Base-by-base conservation (phyloP, 352 stramenopile genomes). In the Pythium coloratum region DNA sequence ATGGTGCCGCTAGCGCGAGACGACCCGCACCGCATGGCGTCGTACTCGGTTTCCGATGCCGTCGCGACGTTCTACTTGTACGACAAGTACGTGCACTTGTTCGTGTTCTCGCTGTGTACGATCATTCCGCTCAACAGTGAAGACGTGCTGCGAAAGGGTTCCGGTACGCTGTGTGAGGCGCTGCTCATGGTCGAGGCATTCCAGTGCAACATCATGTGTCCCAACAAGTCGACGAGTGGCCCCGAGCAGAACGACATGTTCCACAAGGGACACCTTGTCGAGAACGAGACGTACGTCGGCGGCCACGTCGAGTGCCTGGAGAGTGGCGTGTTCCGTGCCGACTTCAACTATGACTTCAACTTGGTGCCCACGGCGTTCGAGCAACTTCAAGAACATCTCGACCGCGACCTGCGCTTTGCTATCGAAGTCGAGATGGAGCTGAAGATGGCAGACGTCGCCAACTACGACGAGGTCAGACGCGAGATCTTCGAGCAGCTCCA, bases 1-100 rank as follows among this genome's bases (percentile, higher is more conserved):
- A 99, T 99, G 98, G 73, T 99, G 26, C 78, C 84, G 2, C 90
- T 98, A 62, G 98, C 98, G 4, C 85, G 88, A 46, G 95, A 99
- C 72, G 76, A 97, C 50, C 97, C 98, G 10, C 78, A 95, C 24
- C 93, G 99, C 65, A 99, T 99, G 98, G 97, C 97, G 1, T 97
- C 93, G 24, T 99, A 99, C 81, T 99, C 96, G 18, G 98, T 99
- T n/a, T 99, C 97, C 18, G 97, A 99, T 82, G 98, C 98, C n/a
- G 97, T 99, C 12, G 97, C 97, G 1, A 99, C 98, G 0, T 99
- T 99, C 75, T 99, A 99, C 76, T 77, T 99, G 16, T 99, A 99
- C 76, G 96, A 98, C 66, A 99, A 99, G 69, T 99, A 99, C 69
- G 97, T 99, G 33, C 97, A 99, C 72, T 75, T 99, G 61, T 99